Conservation (phyloP, 352 stramenopile genomes). For the Phytophthora brassicae region DNA sequence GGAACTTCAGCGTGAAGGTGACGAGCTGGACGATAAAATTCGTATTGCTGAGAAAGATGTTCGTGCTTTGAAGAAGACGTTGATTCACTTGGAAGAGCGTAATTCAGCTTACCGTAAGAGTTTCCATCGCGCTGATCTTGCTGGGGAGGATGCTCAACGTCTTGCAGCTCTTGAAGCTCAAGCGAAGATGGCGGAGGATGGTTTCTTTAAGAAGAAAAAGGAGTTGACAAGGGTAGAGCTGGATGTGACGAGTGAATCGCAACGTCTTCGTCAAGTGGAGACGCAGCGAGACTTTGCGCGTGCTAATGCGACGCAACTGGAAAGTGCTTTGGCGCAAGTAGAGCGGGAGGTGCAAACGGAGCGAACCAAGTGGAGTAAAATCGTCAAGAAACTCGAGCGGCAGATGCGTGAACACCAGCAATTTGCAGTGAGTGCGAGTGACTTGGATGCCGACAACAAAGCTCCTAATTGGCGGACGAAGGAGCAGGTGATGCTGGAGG, state of each 20-base stretch:
- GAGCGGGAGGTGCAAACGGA: conserved; percentile 72
- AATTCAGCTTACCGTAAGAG: conserved; percentile 95
- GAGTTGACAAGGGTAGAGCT: conserved; percentile 90
- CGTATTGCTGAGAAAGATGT: conserved; percentile 92
- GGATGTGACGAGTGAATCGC: conserved; percentile 74
- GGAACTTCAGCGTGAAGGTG: conserved; percentile 94
- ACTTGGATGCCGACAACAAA: conserved; percentile 13
- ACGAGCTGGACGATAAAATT: conserved; percentile 96
- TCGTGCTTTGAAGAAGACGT: conserved; percentile 90
- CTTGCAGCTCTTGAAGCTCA: conserved; percentile 89
- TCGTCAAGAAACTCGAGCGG: conserved; percentile 70
- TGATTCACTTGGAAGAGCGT: conserved; percentile 90
- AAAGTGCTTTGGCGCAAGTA: conserved; percentile 59
- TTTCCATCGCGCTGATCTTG: conserved; percentile 91
- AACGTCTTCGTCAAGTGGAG: conserved; percentile 70
- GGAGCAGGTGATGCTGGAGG: conserved; percentile 86
- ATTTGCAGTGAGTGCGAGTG: conserved; percentile 23
- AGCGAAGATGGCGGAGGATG: conserved; percentile 83
- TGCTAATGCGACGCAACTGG: conserved; percentile 65
- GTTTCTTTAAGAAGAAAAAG: conserved; percentile 94
- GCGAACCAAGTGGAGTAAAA: conserved; percentile 67
- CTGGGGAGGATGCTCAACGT: conserved; percentile 81
- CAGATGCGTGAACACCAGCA: conserved; percentile 68
- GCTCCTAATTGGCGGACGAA: conserved; percentile 48
- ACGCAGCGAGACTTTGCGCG: conserved; percentile 63